These are phyloP conservation scores for Phtheirospermum japonicum DNA, from an alignment of 257 asterid genomes.

Conservation along the genomic window DNA sequence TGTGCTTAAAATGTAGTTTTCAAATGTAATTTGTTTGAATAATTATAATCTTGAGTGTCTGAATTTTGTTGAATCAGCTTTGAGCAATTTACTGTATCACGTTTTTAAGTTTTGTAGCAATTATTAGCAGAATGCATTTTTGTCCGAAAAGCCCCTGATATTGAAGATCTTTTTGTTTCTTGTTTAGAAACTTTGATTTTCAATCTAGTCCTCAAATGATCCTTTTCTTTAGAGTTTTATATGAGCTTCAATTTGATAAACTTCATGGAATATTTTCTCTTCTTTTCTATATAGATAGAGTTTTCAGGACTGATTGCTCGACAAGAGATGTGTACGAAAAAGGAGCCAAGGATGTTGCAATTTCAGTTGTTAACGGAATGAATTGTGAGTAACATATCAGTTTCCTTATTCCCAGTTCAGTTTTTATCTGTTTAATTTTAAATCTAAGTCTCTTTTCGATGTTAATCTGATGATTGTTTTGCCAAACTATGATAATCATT, in stretches of 20 bases:
- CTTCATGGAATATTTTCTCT: not conserved
- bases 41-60: not conserved
- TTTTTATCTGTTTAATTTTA: not conserved
- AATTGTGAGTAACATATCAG: conserved; percentile 54
- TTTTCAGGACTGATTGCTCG: conserved; percentile 65
- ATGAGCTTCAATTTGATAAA: conserved; percentile 6
- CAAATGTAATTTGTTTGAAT: no score
- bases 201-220: conserved; percentile 4
- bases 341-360: conserved; percentile 88
- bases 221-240: not conserved
- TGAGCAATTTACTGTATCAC: conserved; percentile 17
- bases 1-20: no score
- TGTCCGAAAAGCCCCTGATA: conserved; percentile 4
- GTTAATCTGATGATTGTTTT: no score
- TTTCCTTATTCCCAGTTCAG: not conserved
- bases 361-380: conserved; percentile 79
- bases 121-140: conserved; percentile 4
- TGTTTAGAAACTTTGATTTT: not conserved
- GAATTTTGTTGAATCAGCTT: conserved; percentile 9
- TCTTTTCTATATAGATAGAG: conserved; percentile 55
- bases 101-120: not conserved
- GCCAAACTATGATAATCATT: not conserved
- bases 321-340: conserved; percentile 85
- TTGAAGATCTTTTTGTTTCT: not conserved
- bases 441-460: conserved; percentile 11